Base-by-base conservation (phyloP, 2,329 filamentous ascomycete genomes). In the Diaporthe caulivora region DNA sequence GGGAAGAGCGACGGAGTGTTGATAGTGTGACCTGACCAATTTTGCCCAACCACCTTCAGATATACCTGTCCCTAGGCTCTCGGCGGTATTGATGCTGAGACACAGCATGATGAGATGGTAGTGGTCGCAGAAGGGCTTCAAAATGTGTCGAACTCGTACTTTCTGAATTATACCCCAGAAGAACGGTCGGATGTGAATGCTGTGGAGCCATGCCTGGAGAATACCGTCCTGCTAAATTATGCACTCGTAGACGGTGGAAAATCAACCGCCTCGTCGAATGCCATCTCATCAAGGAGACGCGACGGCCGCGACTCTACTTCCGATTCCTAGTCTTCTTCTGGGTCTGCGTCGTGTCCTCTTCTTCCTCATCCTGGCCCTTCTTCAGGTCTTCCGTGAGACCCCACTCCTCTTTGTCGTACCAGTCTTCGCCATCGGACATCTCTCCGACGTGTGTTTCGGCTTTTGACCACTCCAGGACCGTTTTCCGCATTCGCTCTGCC, bases 371-470 rank as follows among this genome's bases (percentile, higher is more conserved):
- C 78, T 94, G 92, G 0, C 94, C 94, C 84, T 97, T 97, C 81
- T 94, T 92, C 10, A 96, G 83, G 77, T 94, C 92, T 75, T 93
- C 92, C 11, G 90, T 88, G 64, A 97, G 81, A 0, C 89, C 90
- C 93, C 94, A 96, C 83, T 94, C 93, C 70, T 94, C 92, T 79
- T 90, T 90, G 82, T 97, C 94, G 80, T 95, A 95, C 93, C 94
- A 97, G 80, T 97, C 94, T 84, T 97, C 94, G 15, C 94, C 94
- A 80, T 97, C 94, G 67, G 93, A 95, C 92, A 97, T 92, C 81
- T 95, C 93, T 1, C 91, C 90, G 69, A 86, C 87, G 78, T 96
- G 94, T 29, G 89, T 93, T 83, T 96, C 94, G 1, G 94, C 92
- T 80, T 95, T 94, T 77, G 92, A 89, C 92, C 93, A 95, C 77